Evolutionary conservation across 2,329 filamentous ascomycete genomes (phyloP).

Genomic region (Aspergillus carbonarius): DNA sequence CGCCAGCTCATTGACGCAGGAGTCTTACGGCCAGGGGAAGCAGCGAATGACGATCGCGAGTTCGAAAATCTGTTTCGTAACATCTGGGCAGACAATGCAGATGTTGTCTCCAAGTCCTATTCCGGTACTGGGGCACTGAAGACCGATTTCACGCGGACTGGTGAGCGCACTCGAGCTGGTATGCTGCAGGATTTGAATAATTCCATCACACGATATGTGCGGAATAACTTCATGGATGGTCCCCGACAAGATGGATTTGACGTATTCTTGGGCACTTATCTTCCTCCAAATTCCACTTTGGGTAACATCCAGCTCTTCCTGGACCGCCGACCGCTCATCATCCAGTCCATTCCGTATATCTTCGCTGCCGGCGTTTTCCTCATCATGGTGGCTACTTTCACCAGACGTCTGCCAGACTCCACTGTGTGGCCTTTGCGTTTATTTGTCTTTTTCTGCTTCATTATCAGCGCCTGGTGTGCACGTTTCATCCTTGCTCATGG

Average conservation of each 20-base stretch:
- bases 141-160: slow-evolving; percentile 95
- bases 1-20: slow-evolving; percentile 85
- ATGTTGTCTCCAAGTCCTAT: slow-evolving; percentile 88
- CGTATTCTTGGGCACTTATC: slow-evolving; percentile 84
- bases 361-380: slow-evolving; percentile 84
- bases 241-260: slow-evolving; percentile 95
- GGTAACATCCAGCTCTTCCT: slow-evolving; percentile 74
- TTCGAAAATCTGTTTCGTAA: slow-evolving; percentile 96
- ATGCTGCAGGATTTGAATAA: slow-evolving; percentile 84
- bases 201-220: slow-evolving; percentile 81
- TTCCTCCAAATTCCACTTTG: slow-evolving; percentile 69
- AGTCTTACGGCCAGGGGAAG: slow-evolving; percentile 71
- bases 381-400: slow-evolving; percentile 71
- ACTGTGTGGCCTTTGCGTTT: slow-evolving; percentile 77
- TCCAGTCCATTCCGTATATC: slow-evolving; percentile 92
- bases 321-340: slow-evolving; percentile 78
- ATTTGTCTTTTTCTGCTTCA: slow-evolving; percentile 76
- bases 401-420: slow-evolving; percentile 68
- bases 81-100: slow-evolving; percentile 97
- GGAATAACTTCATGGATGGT: slow-evolving; percentile 93
- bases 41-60: slow-evolving; percentile 72
- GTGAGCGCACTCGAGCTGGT: slow-evolving; percentile 80
- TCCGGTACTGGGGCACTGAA: slow-evolving; percentile 96
- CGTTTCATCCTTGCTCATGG: slow-evolving; percentile 81
- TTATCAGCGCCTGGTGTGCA: slow-evolving; percentile 67